These are phyloP conservation scores for Gyrodon lividus DNA, from an alignment of 768 basidiomycete species.

Conservation along the genomic window DNA sequence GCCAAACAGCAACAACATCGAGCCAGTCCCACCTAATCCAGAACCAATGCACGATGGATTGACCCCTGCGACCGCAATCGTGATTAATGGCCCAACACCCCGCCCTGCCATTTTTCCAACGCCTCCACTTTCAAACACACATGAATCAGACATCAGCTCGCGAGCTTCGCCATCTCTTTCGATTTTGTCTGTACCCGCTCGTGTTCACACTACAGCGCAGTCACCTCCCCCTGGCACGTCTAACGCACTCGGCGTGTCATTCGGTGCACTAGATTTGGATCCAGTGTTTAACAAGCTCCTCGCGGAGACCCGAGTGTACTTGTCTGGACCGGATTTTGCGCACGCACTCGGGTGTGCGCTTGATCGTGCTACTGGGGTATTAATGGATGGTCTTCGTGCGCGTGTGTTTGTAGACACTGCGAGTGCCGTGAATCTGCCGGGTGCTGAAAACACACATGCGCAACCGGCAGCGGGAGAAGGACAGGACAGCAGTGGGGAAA, in stretches of 20 bases:
- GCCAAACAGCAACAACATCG: background rate
- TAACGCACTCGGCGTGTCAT: slow-evolving; percentile 7
- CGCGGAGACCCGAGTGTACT: slow-evolving; percentile 60
- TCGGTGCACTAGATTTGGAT: slow-evolving; percentile 10
- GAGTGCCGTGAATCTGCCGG: slow-evolving; percentile 8
- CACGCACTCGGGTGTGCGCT: slow-evolving; percentile 71
- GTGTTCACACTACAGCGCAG: background rate
- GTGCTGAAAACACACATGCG: slow-evolving; percentile 11
- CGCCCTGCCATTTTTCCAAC: slow-evolving; percentile 18
- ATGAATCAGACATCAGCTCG: slow-evolving; percentile 21
- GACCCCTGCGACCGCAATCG: slow-evolving; percentile 16
- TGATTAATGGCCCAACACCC: slow-evolving; percentile 12
- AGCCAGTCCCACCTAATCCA: background rate
- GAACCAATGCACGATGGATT: slow-evolving; percentile 4
- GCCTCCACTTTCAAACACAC: slow-evolving; percentile 15
- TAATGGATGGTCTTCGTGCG: slow-evolving; percentile 62
- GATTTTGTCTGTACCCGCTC: slow-evolving; percentile 24
- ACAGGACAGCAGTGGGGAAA: slow-evolving; percentile 12
- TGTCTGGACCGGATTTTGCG: slow-evolving; percentile 69
- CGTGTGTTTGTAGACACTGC: slow-evolving; percentile 53
- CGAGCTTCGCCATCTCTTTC: slow-evolving; percentile 26
- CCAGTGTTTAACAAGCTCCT: slow-evolving; percentile 61
- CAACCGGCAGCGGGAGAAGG: slow-evolving; percentile 14
- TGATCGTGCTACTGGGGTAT: slow-evolving; percentile 61
- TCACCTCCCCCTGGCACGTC: background rate